Conservation (phyloP, 352 stramenopile species). For the Bremia lactucae region DNA sequence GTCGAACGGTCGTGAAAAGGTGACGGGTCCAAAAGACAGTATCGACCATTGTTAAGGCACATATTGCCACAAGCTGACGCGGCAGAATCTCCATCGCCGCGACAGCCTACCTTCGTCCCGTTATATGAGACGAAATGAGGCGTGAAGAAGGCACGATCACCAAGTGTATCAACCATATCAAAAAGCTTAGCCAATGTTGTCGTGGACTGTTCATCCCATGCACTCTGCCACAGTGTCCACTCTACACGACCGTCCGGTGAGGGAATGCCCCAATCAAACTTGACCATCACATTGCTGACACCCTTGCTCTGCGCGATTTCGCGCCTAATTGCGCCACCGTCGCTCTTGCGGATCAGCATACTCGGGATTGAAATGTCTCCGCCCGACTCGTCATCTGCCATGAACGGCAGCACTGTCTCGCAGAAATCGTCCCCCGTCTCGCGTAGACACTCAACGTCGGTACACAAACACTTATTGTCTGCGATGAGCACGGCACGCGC, state of each 20-base stretch:
- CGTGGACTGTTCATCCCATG: conserved; percentile 84
- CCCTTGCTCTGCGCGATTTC: conserved; percentile 68
- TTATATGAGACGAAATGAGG: conserved; percentile 96
- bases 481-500: conserved; percentile 92
- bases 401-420: conserved; percentile 82
- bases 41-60: conserved; percentile 95
- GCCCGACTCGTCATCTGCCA: conserved; percentile 93
- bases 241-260: conserved; percentile 91
- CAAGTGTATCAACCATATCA: conserved; percentile 75
- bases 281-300: conserved; percentile 89
- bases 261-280: conserved; percentile 92
- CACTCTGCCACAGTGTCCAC: conserved; percentile 94
- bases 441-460: conserved; percentile 61
- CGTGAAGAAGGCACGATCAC: conserved; percentile 90
- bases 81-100: conserved; percentile 42
- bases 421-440: conserved; percentile 75
- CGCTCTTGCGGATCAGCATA: conserved; percentile 93
- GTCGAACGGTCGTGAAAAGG: conserved; percentile 90
- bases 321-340: conserved; percentile 90
- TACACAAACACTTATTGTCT: conserved; percentile 94
- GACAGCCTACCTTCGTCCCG: conserved; percentile 87
- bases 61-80: conserved; percentile 90
- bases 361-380: conserved; percentile 94
- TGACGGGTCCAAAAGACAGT: conserved; percentile 91
- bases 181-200: conserved; percentile 75